Evolutionary conservation across 108 stramenopile genomes (phyloP), one percentile per base, ranked within the genome.

Genomic region (Cylindrotheca fusiformis): DNA sequence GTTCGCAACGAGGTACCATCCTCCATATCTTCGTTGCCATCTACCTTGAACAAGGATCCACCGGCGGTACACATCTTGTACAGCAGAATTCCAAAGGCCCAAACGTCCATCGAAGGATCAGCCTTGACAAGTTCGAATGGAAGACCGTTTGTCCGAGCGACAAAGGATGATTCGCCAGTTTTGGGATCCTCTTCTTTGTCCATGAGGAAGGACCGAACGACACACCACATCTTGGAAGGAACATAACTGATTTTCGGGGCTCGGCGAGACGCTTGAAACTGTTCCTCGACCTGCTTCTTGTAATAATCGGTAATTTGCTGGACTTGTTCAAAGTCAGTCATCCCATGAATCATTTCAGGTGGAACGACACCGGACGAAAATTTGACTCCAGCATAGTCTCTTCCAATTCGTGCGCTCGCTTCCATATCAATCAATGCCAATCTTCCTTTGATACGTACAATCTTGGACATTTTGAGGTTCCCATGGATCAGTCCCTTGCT

Each of bases 41-140:
- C 41, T 32, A 72, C 53, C 23, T 69, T 60, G 56, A 78, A 78
- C 10, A 72, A 67, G 49, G 63, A 56, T 32, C 24, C 22, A 19
- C 77, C 77, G n/a, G n/a, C n/a, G 14, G 51, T 53, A 24, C 65
- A 53, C 55, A 72, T 63, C 26, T 68, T 63, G 55, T 69, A 78
- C 17, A 78, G 55, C 14, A 78, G 45, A 20, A 73, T 41, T 28
- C 77, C 77, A 21, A 77, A 57, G 17, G 36, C 5, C 64, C 64
- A 65, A 14, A 32, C 29, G 25, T 65, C 64, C 18, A 55, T 55
- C 2, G 52, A 25, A 10, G 14, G 19, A 12, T 33, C 25, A 23
- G 61, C 17, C 4, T 4, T 6, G 3, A 63, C 23, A 4, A 27
- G 25, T 8, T 26, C 61, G 48, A 50, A 63, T 29, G 61, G 61